A percentile compares a stretch with the other conserved stretches of the same genome.
Evolutionary conservation across 305 asterid species (phyloP).

Genomic region (Coffea humblotiana): DNA sequence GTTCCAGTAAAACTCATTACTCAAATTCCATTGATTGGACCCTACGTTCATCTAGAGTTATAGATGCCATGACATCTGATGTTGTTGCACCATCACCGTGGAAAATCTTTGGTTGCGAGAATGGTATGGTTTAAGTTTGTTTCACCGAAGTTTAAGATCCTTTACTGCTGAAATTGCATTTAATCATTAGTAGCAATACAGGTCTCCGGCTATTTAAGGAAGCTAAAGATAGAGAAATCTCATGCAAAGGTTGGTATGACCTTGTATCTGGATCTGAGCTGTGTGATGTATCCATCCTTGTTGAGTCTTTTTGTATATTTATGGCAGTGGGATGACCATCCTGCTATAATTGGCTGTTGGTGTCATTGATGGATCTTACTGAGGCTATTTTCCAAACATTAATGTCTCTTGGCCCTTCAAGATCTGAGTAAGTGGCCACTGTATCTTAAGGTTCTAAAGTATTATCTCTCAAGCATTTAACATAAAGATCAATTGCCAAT

Average conservation of each 20-base stretch:
- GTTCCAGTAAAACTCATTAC: slow-evolving; percentile 49
- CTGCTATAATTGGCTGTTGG: slow-evolving; percentile 99
- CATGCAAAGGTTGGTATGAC: slow-evolving; percentile 59
- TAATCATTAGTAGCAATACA: slow-evolving; percentile 30
- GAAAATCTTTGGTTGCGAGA: slow-evolving; percentile 92
- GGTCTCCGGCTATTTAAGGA: slow-evolving; percentile 95
- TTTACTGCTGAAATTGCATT: slow-evolving; percentile 18
- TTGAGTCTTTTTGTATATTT: slow-evolving; percentile 28
- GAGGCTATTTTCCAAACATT: slow-evolving; percentile 96
- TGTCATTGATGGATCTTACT: slow-evolving; percentile 81
- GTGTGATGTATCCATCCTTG: slow-evolving; percentile 13
- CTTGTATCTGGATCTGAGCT: slow-evolving; percentile 24
- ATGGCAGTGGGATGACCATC: slow-evolving; percentile 96
- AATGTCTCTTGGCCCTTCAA: slow-evolving; percentile 96
- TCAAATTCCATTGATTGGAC: slow-evolving; percentile 80
- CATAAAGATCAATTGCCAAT: slow-evolving; percentile 8
- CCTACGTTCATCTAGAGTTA: slow-evolving; percentile 58
- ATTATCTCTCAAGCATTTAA: slow-evolving; percentile 4
- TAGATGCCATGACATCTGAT: slow-evolving; percentile 80
- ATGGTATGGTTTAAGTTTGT: slow-evolving; percentile 54
- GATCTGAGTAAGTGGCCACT: slow-evolving; percentile 78
- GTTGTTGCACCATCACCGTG: slow-evolving; percentile 97
- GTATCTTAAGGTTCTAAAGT: neutral
- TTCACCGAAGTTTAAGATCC: slow-evolving; percentile 10
- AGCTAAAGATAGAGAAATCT: slow-evolving; percentile 83